Base-by-base conservation (phyloP, 768 basidiomycete genomes). In the Daedaleopsis sinensis region DNA sequence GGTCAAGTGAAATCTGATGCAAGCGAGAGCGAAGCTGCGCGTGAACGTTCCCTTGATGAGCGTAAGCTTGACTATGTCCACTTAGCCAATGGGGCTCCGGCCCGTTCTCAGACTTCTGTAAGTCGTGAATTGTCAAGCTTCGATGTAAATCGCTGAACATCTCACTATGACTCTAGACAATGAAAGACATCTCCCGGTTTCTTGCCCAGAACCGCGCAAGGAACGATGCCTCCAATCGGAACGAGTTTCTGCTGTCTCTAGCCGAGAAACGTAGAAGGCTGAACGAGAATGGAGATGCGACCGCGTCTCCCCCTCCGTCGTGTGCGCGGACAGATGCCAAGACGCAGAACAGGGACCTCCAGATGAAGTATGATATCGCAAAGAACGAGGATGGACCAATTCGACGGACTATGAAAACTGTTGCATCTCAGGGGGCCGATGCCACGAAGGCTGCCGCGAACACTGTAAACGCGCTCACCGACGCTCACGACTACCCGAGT, bases 361-460 rank as follows among this genome's bases (percentile, higher is more conserved):
- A 93, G 68, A 91, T 93, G 80, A 90, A 90, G 71, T 93, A 93
- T 65, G 92, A 94, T 70, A 89, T 94, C 63, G 88, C 88, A n/a
- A 91, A 86, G 73, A 92, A 93, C 63, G 87, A 86, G 56, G 89
- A 90, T 39, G 91, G 91, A 0, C 90, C 91, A 1, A 76, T 94
- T 46, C 80, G 83, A 35, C 79, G 84, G 66, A 91, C 87, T 0
- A 67, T 85, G 63, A 80, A 81, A 66, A 72, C 68, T 23, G 70
- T 55, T 18, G 42, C 37, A 7, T 16, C 47, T 4, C 19, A 49
- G 21, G 6, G 9, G 9, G 21, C 11, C 12, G 5, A 7, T 24
- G 47, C 8, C 23, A 23, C 12, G 47, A 24, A 21, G 21, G 47
- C 21, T 19, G 19, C 5, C 21, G 23, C 3, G 21, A 24, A 23